Percentiles rank a stretch among this genome's conserved stretches.
Conservation (phyloP, 139 green algal genomes). For the Coelastrella sp. region DNA sequence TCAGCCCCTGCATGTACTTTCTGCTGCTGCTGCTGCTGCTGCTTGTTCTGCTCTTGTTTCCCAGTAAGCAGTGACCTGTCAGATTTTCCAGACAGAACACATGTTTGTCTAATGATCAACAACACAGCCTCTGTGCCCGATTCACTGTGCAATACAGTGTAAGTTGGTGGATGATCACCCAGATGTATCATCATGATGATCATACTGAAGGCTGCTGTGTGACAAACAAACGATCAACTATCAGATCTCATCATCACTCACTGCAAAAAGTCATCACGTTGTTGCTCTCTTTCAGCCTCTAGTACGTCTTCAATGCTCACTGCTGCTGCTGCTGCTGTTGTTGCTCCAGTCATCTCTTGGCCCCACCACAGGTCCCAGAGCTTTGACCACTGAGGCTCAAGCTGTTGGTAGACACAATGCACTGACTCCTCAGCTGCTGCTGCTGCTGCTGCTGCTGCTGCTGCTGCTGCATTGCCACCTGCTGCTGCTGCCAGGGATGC, state of each 20-base stretch:
- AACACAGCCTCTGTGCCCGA: too few species aligned
- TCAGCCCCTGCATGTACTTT: neutral
- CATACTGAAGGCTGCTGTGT: too few species aligned
- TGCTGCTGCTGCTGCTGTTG: constrained; percentile 23
- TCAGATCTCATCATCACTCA: neutral
- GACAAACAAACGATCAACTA: neutral
- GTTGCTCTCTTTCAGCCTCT: constrained; percentile 49
- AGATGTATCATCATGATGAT: too few species aligned
- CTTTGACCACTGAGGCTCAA: constrained; percentile 59
- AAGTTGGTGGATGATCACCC: too few species aligned
- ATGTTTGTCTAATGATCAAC: too few species aligned
- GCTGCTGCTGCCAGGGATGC: neutral
- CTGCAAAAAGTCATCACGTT: constrained; percentile 31
- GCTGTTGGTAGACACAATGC: constrained; percentile 27
- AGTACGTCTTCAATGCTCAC: constrained; percentile 49
- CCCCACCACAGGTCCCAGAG: constrained; percentile 70
- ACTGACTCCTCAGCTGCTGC: constrained; percentile 30
- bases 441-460: constrained; percentile 33
- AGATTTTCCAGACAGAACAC: neutral
- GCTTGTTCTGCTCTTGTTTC: neutral
- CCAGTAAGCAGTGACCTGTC: constrained; percentile 9
- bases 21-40: constrained; percentile 42
- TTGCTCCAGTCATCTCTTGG: neutral
- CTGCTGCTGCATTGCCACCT: too few species aligned
- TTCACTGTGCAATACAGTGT: too few species aligned